phyloP scores from a whole-genome alignment of 345 rosid species.

The Microcos paniculata region DNA sequence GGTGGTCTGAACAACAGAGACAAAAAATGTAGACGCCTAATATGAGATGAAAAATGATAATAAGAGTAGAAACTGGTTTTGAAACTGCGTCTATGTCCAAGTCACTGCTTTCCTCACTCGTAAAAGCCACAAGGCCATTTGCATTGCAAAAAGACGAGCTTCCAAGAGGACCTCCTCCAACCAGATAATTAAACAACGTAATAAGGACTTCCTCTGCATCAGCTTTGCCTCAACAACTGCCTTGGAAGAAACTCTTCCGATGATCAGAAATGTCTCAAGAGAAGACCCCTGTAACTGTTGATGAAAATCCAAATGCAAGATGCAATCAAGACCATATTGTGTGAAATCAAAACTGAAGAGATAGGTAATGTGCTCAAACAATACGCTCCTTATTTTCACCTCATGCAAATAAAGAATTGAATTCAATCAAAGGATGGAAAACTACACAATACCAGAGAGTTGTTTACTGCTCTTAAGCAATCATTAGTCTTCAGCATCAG shows the following conservation, averaged over 20 bases:
- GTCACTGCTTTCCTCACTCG: conserved; percentile 56
- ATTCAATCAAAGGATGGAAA: conserved; percentile 5
- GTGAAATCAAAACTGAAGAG: neutral
- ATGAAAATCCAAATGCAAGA: neutral
- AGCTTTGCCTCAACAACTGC: conserved; percentile 82
- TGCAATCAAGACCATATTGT: neutral
- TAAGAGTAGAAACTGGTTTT: neutral
- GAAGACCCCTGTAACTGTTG: conserved; percentile 76
- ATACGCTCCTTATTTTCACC: neutral
- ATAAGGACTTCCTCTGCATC: conserved; percentile 54
- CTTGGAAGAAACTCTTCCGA: conserved; percentile 79
- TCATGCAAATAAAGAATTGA: neutral
- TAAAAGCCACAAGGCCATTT: conserved; percentile 63
- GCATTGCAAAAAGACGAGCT: conserved; percentile 67
- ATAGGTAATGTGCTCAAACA: neutral
- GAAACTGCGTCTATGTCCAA: conserved; percentile 18
- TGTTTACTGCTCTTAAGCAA: conserved; percentile 87
- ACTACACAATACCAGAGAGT: conserved; percentile 50
- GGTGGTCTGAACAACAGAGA: conserved; percentile 16
- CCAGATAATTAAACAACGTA: conserved; percentile 48
- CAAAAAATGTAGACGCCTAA: conserved; percentile 21
- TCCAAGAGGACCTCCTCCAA: conserved; percentile 61
- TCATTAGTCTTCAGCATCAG: conserved; percentile 93
- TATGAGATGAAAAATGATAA: neutral
- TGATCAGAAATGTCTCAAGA: conserved; percentile 65